Evolutionary conservation across 1,139 yeast genomes (phyloP).

Genomic region (Geotrichum bryndzae): DNA sequence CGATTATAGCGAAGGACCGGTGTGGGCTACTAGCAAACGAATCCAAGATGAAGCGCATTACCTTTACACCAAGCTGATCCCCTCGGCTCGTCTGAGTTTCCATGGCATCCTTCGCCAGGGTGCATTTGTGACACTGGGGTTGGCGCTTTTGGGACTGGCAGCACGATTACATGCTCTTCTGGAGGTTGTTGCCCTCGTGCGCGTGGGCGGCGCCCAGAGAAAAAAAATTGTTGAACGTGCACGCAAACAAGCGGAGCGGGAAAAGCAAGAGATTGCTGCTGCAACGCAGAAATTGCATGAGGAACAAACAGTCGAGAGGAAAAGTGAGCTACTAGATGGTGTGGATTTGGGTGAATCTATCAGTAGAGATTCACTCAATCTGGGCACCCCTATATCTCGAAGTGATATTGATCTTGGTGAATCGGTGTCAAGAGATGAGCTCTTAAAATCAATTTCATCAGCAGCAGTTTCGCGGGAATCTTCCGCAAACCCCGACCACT

Average conservation of each 20-base stretch:
- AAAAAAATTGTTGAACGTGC: background rate
- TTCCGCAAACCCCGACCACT: background rate
- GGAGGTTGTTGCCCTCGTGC: conserved; percentile 4
- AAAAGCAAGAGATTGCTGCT: background rate
- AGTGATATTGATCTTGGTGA: background rate
- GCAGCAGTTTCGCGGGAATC: background rate
- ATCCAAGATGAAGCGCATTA: conserved; percentile 7
- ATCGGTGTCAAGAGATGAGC: background rate
- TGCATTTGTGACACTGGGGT: conserved; percentile 13
- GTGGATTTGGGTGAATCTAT: background rate
- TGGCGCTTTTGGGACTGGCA: conserved; percentile 9
- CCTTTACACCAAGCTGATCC: conserved; percentile 12
- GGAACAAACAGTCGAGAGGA: background rate
- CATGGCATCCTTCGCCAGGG: conserved; percentile 15
- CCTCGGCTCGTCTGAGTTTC: conserved; percentile 9
- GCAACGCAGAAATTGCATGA: background rate
- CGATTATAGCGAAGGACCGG: background rate
- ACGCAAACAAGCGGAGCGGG: background rate
- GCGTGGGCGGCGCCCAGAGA: background rate
- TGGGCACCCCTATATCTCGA: background rate
- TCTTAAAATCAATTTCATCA: background rate
- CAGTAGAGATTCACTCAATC: background rate
- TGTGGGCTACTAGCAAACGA: conserved; percentile 5
- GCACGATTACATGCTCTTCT: conserved; percentile 7
- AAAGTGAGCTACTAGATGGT: background rate